phyloP scores from a whole-genome alignment of 2,329 filamentous ascomycete species.

The Juglanconis oblonga region DNA sequence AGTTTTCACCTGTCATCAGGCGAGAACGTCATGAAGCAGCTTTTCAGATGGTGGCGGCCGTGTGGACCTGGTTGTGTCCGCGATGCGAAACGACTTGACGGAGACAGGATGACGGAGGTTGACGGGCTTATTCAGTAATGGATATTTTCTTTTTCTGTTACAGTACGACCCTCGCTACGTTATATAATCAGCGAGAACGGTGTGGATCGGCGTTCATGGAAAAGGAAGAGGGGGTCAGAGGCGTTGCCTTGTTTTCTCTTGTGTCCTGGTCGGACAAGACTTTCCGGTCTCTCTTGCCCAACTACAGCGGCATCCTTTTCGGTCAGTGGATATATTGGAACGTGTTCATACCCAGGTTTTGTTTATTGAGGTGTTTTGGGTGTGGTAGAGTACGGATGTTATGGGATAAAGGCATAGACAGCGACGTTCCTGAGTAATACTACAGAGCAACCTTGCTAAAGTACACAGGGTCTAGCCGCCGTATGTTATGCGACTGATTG shows the following conservation, averaged over 20 bases:
- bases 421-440: background rate
- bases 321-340: background rate
- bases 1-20: background rate
- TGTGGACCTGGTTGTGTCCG: background rate
- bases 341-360: background rate
- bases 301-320: slow-evolving; percentile 5
- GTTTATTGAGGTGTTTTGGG: background rate
- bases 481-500: no score
- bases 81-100: background rate
- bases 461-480: no score
- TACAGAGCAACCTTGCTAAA: no score
- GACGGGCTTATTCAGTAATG: slow-evolving; percentile 3
- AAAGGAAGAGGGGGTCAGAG: background rate
- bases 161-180: background rate
- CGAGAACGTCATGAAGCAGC: slow-evolving; percentile 4
- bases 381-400: background rate
- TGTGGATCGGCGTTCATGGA: background rate
- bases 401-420: background rate
- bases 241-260: background rate
- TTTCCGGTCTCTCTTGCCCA: background rate
- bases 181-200: background rate
- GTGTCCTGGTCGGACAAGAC: background rate
- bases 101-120: background rate
- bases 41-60: slow-evolving; percentile 1
- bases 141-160: background rate